Conservation (phyloP, 805 yeast species). For the Clavispora fructus region DNA sequence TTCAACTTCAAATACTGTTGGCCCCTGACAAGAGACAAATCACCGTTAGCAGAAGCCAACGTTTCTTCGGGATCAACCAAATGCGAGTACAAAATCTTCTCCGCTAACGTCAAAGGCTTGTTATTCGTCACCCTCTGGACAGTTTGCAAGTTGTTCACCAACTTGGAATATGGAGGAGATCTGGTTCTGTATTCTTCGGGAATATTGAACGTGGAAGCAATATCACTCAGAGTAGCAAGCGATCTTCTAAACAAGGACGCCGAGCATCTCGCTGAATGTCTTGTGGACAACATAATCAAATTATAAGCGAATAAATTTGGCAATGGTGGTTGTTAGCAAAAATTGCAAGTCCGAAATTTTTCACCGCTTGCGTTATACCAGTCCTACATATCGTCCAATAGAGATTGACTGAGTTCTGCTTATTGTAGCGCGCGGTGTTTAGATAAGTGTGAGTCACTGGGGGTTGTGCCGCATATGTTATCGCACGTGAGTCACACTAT, state of each 20-base stretch:
- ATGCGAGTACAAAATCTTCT: constrained; percentile 91
- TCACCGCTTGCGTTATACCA: constrained; percentile 1
- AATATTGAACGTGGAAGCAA: constrained; percentile 26
- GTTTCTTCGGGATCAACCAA: constrained; percentile 82
- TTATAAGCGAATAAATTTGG: background rate
- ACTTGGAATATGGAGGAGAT: constrained; percentile 83
- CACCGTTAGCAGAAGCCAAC: constrained; percentile 46
- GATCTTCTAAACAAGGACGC: constrained; percentile 13
- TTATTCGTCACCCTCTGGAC: constrained; percentile 65
- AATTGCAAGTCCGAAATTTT: background rate
- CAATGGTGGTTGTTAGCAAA: background rate
- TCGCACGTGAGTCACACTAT: constrained; percentile 2
- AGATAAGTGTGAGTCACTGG: constrained; percentile 1
- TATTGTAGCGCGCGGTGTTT: constrained; percentile 1
- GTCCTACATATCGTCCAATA: constrained; percentile 4
- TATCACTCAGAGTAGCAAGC: constrained; percentile 28
- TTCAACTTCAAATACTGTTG: constrained; percentile 82
- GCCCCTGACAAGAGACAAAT: constrained; percentile 66
- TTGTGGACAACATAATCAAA: constrained; percentile 13
- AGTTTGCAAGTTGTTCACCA: constrained; percentile 54
- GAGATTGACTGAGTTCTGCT: constrained; percentile 1
- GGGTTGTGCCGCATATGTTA: background rate
- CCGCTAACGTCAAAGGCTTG: constrained; percentile 85
- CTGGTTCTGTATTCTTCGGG: constrained; percentile 63
- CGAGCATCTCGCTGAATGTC: constrained; percentile 3